Evolutionary conservation across 2,329 filamentous ascomycete species (phyloP), one percentile per base, ranked within the genome.

Genomic region (Ophiostoma populinum): DNA sequence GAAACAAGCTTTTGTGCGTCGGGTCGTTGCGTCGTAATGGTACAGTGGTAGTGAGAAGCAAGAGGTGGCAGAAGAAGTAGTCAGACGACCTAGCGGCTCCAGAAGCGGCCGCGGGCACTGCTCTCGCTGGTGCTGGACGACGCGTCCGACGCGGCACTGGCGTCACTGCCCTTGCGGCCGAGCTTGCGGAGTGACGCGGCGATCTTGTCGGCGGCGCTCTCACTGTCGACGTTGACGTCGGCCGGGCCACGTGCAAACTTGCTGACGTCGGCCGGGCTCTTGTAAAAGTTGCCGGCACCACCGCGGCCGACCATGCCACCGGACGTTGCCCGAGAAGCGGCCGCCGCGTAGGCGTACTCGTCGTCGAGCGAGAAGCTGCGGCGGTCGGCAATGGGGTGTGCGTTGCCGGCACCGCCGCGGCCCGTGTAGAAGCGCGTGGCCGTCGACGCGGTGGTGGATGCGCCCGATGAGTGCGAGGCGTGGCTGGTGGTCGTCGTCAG

Each of bases 341-440:
- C 57, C 46, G 62, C 60, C 47, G 69, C 64, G 42, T 64, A 62
- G 45, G 62, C 55, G 46, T 71, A 67, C 51, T 77, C 72, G 57
- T 77, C 73, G 51, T 77, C 72, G 55, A 80, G 80, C 40, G 63
- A 67, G 54, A 77, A 65, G 46, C 68, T 63, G 47, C 66, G 62
- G 32, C 69, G 62, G 50, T 70, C 58, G 36, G 55, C 51, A 35
- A 61, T 52, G 29, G 57, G 49, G 52, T 64, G 63, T 42, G 70
- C 63, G 57, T 79, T 80, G 48, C 75, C 75, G 3, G 72, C 73
- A 39, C 75, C 74, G 45, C 75, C 75, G 39, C 75, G 70, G 46
- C 75, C 75, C 9, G 65, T 65, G 57, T 72, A 67, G 62, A 76
- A 76, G 56, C 65, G 62, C 40, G 59, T 53, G 28, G 59, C 47